Evolutionary conservation across 2,329 filamentous ascomycete species (phyloP), one percentile per base, ranked within the genome.

Genomic region (Diaporthe vexans): DNA sequence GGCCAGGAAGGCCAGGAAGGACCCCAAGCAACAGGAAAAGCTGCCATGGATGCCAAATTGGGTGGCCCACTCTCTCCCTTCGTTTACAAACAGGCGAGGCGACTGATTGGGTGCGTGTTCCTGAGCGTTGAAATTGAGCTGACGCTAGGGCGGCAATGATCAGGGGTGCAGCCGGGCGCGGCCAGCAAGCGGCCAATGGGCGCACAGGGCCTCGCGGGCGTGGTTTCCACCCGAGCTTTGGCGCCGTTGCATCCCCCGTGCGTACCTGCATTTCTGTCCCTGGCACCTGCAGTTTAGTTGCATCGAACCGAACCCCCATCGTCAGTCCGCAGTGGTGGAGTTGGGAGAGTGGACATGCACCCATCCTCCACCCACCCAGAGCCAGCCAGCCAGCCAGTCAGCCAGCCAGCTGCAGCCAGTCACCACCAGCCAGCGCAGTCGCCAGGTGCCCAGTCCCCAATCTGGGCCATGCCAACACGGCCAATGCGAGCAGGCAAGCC

Each of bases 51-150:
- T 67, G 46, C 63, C 63, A 68, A 74, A 74, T 74, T 75, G 73
- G 74, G 56, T 51, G 67, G 33, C 77, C 76, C 77, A 78, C 77
- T 74, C 76, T 72, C 75, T 33, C 79, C 78, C 26, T 76, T 78
- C 78, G 79, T 81, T 61, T 68, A 63, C 11, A n/a, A 63, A 63
- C 19, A 69, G 19, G 19, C 78, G 54, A n/a, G 40, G 35, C 61
- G 35, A 24, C 24, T 76, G 72, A 76, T 74, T 76, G 74, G 74
- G 59, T 40, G 35, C 35, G 52, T 56, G 80, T 78, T 76, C 75
- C 75, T 65, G 79, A 79, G 57, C 54, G 43, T 61, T 69, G 74
- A 76, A 76, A 76, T 76, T 74, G 69, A 70, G 74, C 74, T 61
- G 57, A 63, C 70, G 70, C 70, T 72, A 72, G 54, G 68, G 72